Percentiles rank a stretch among this genome's conserved stretches.
These are phyloP conservation scores for Schwanniomyces sp. DNA, from an alignment of 805 yeast genomes.

Conservation along the genomic window DNA sequence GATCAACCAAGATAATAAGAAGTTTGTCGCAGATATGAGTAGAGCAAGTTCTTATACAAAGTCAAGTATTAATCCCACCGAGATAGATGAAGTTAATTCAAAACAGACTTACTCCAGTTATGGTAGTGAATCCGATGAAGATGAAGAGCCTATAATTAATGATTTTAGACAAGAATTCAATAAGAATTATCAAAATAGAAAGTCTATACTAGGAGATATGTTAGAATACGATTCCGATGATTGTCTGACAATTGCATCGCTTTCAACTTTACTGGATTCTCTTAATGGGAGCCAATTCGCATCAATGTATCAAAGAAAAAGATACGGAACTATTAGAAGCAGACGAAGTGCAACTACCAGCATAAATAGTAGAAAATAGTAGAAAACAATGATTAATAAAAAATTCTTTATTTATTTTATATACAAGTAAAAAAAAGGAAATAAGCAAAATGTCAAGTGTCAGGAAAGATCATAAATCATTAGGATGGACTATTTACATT, in stretches of 20 bases:
- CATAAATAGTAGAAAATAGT: not conserved
- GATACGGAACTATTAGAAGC: not conserved
- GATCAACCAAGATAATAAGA: conserved; percentile 3
- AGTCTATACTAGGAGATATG: conserved; percentile 45
- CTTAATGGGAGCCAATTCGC: not conserved
- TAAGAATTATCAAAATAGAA: conserved; percentile 28
- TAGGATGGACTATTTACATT: not conserved
- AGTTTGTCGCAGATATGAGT: not conserved
- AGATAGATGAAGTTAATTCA: not conserved
- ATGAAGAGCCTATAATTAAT: not conserved
- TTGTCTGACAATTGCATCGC: not conserved
- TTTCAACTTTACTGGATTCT: not conserved
- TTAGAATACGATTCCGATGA: conserved; percentile 33
- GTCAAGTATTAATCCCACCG: not conserved
- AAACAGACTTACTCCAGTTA: not conserved
- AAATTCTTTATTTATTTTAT: not conserved
- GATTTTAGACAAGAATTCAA: conserved; percentile 22
- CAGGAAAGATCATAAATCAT: not conserved
- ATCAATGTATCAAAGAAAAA: not conserved
- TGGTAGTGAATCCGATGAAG: not conserved
- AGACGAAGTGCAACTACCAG: not conserved
- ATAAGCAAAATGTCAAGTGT: not conserved
- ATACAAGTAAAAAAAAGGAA: not conserved
- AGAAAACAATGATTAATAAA: not conserved
- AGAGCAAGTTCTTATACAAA: not conserved